Percentiles rank a stretch among this genome's conserved stretches.
These are phyloP conservation scores for Dactylorhiza incarnata DNA, from an alignment of 106 monocot species.

Conservation along the genomic window DNA sequence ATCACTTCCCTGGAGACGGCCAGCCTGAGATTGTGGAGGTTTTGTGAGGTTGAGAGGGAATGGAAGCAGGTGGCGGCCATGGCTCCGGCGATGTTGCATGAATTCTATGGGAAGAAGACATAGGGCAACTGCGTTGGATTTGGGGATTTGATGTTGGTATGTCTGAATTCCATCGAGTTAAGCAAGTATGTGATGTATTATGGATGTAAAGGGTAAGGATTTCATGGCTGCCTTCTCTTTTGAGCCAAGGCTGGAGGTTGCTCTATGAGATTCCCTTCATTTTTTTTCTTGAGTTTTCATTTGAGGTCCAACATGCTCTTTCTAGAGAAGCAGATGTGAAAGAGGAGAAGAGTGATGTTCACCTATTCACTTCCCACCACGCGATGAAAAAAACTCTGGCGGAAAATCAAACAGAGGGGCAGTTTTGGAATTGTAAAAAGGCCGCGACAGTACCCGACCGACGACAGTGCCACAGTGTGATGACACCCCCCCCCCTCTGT, in stretches of 20 bases:
- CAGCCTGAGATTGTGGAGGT: slow-evolving; percentile 68
- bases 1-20: slow-evolving; percentile 62
- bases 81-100: slow-evolving; percentile 77
- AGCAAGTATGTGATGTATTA: slow-evolving; percentile 41
- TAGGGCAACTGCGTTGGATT: slow-evolving; percentile 67
- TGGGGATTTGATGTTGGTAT: slow-evolving; percentile 51
- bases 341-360: too few relatives aligned
- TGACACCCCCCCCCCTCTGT: too few relatives aligned
- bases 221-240: slow-evolving; percentile 77
- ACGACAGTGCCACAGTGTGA: too few relatives aligned
- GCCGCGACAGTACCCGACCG: too few relatives aligned
- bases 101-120: slow-evolving; percentile 57
- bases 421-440: too few relatives aligned
- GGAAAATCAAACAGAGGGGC: too few relatives aligned
- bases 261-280: slow-evolving; percentile 23
- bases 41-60: slow-evolving; percentile 14
- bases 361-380: too few relatives aligned
- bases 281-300: neutral
- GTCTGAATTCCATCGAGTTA: slow-evolving; percentile 48
- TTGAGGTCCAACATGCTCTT: too few relatives aligned
- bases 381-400: too few relatives aligned
- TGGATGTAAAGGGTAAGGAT: slow-evolving; percentile 43
- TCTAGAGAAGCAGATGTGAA: too few relatives aligned
- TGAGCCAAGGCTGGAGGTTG: slow-evolving; percentile 73
- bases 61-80: slow-evolving; percentile 73